Evolutionary conservation across 2,329 filamentous ascomycete species (phyloP).

Genomic region (Aureobasidium namibiae): DNA sequence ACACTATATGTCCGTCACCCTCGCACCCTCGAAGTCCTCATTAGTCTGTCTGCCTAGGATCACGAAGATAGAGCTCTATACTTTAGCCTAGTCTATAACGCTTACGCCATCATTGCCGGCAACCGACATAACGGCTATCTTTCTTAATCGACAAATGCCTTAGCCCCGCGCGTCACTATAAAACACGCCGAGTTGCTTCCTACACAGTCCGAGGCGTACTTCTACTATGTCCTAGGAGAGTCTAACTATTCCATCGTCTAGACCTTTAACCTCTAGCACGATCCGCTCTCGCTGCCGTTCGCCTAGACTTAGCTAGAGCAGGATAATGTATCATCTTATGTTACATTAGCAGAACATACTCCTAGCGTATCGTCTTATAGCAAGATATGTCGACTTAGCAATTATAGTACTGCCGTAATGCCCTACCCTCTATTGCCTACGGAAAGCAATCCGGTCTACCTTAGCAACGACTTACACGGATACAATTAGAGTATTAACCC

Average conservation of each 20-base stretch:
- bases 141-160: not conserved
- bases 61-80: not conserved
- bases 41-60: not conserved
- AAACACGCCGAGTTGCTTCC: not conserved
- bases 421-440: not conserved
- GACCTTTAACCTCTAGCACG: not conserved
- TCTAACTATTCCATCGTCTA: not conserved
- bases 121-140: constrained; percentile 1
- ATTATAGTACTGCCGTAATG: not conserved
- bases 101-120: constrained; percentile 5
- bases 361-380: not conserved
- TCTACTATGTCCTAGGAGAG: not conserved
- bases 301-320: not conserved
- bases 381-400: not conserved
- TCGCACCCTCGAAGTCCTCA: not conserved
- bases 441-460: not conserved
- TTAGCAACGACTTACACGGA: not conserved
- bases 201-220: not conserved
- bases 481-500: not conserved
- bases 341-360: not conserved
- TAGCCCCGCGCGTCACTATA: not conserved
- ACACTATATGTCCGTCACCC: not conserved
- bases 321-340: constrained; percentile 4
- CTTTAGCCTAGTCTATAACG: not conserved
- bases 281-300: not conserved